Conservation (phyloP, 73 alveolate genomes). For the Paramecium caudatum region DNA sequence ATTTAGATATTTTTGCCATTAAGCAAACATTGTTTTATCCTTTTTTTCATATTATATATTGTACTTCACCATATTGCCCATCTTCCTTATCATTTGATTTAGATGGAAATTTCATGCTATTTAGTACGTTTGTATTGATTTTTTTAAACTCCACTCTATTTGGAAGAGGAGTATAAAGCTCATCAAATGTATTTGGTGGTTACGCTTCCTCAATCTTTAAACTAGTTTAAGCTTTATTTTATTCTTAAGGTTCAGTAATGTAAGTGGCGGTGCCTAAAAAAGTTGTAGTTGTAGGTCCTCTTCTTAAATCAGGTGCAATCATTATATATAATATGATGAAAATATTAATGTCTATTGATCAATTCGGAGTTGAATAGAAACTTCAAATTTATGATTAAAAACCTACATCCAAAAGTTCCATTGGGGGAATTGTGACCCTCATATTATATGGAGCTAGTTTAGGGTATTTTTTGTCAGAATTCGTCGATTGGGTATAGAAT, state of each 20-base stretch:
- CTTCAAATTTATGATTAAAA: background rate
- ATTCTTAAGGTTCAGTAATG: conserved; percentile 57
- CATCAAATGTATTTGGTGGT: conserved; percentile 69
- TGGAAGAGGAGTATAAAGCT: conserved; percentile 75
- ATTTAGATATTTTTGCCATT: conserved; percentile 66
- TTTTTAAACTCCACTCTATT: conserved; percentile 68
- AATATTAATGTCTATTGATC: background rate
- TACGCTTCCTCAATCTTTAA: conserved; percentile 75
- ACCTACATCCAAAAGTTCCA: conserved; percentile 9
- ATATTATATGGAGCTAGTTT: conserved; percentile 55
- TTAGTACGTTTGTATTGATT: conserved; percentile 66
- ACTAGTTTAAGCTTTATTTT: conserved; percentile 33
- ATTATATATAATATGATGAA: too few relatives aligned
- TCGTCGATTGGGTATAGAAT: background rate
- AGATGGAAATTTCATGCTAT: conserved; percentile 42
- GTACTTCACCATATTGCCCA: conserved; percentile 17
- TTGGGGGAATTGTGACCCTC: conserved; percentile 23
- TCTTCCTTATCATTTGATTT: conserved; percentile 59
- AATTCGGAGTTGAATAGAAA: background rate
- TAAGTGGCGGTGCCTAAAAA: conserved; percentile 43
- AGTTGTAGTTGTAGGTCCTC: conserved; percentile 43
- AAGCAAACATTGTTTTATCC: conserved; percentile 59
- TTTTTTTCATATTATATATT: background rate
- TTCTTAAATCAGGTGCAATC: conserved; percentile 52
- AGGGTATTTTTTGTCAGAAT: background rate